Evolutionary conservation across 2,329 filamentous ascomycete genomes (phyloP).

Genomic region (Cladobotryum mycophilum): DNA sequence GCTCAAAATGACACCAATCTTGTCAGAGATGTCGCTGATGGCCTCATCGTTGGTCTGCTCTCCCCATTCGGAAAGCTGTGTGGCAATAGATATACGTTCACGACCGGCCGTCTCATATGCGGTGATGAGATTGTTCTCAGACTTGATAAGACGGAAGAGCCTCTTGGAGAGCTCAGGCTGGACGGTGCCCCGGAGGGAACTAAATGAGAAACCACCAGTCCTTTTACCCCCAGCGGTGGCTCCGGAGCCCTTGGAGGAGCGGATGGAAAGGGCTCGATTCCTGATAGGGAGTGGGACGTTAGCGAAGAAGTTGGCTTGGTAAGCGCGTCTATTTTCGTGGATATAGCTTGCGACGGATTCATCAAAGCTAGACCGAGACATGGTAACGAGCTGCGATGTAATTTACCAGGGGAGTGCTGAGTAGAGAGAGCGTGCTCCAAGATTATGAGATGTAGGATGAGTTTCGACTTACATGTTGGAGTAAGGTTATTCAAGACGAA

Average conservation of each 20-base stretch:
- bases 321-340: conserved; percentile 11
- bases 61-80: conserved; percentile 93
- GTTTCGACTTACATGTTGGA: conserved; percentile 11
- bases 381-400: conserved; percentile 9
- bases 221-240: not conserved
- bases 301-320: conserved; percentile 17
- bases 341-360: conserved; percentile 17
- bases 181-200: conserved; percentile 73
- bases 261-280: conserved; percentile 69
- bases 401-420: not conserved
- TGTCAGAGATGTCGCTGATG: conserved; percentile 87
- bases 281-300: conserved; percentile 35
- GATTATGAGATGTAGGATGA: not conserved
- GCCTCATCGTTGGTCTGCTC: conserved; percentile 84
- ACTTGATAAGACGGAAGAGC: conserved; percentile 90
- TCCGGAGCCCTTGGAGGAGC: conserved; percentile 51
- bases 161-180: conserved; percentile 86
- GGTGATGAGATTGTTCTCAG: conserved; percentile 79
- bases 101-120: conserved; percentile 79
- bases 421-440: not conserved
- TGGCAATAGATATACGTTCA: conserved; percentile 78
- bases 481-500: not conserved
- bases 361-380: conserved; percentile 30
- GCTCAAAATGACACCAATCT: conserved; percentile 84
- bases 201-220: conserved; percentile 65